These are phyloP conservation scores for Salvia hispanica DNA, from an alignment of 257 asterid genomes.

Conservation along the genomic window DNA sequence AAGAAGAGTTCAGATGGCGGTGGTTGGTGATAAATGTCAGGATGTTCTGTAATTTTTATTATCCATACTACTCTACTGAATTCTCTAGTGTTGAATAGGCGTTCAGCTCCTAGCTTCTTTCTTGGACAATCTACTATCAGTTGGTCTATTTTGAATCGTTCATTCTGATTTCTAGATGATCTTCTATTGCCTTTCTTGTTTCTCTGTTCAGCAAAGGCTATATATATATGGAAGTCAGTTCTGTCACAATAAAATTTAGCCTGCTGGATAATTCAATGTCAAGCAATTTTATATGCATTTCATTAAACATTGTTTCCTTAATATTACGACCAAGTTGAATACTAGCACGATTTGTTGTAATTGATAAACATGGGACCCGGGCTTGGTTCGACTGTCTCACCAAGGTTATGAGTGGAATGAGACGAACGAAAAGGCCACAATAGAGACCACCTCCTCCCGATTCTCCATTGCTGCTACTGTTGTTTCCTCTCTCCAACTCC, in stretches of 20 bases:
- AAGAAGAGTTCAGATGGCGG: constrained; percentile 45
- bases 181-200: background rate
- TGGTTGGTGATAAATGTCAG: constrained; percentile 33
- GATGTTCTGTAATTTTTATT: constrained; percentile 3
- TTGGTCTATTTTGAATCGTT: constrained; percentile 13
- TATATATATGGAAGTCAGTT: background rate
- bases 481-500: constrained; percentile 51
- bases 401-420: constrained; percentile 42
- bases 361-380: constrained; percentile 43
- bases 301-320: too few species aligned
- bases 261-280: background rate
- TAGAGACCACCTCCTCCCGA: too few species aligned
- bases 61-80: background rate
- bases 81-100: constrained; percentile 10
- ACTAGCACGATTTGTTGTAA: background rate
- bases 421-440: constrained; percentile 84
- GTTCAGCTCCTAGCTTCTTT: constrained; percentile 15
- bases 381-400: constrained; percentile 52
- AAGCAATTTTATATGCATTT: too few species aligned
- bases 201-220: background rate
- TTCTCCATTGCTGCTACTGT: background rate
- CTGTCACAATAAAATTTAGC: background rate
- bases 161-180: background rate
- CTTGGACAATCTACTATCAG: background rate
- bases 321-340: too few species aligned